phyloP scores from a whole-genome alignment of 1,284 basidiomycete species.

The Ceratobasidium theobromae region DNA sequence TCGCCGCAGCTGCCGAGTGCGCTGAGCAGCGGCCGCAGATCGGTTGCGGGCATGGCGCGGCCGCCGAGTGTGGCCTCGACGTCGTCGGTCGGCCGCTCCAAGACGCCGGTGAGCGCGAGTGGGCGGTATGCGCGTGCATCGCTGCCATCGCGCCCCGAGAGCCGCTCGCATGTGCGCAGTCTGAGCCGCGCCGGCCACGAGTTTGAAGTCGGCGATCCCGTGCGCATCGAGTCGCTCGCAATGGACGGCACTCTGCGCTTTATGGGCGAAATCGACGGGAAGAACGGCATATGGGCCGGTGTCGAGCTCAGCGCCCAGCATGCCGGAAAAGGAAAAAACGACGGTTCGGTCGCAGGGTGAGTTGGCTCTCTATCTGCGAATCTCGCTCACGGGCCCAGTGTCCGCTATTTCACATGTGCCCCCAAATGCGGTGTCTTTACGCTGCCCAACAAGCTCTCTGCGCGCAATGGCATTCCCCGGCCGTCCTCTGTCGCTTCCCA shows the following conservation, averaged over 20 bases:
- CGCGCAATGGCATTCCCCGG: constrained; percentile 53
- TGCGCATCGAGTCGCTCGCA: constrained; percentile 80
- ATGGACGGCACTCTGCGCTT: constrained; percentile 82
- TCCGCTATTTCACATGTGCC: constrained; percentile 85
- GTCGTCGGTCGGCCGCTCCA: constrained; percentile 54
- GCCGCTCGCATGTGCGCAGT: constrained; percentile 57
- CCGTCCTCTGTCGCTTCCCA: constrained; percentile 81
- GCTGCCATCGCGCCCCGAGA: constrained; percentile 49
- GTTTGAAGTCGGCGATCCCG: constrained; percentile 75
- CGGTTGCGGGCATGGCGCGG: constrained; percentile 45
- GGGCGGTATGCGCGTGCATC: constrained; percentile 40
- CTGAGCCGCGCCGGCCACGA: constrained; percentile 36
- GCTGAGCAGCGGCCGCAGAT: constrained; percentile 41
- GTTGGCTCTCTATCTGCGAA: constrained; percentile 41
- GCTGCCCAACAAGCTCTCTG: constrained; percentile 74
- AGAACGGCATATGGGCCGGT: constrained; percentile 86
- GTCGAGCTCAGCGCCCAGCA: constrained; percentile 86
- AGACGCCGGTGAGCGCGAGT: constrained; percentile 50
- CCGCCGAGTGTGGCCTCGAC: constrained; percentile 52
- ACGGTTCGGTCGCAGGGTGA: constrained; percentile 87
- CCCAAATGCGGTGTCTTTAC: constrained; percentile 91
- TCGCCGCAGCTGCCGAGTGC: constrained; percentile 32
- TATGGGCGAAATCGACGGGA: constrained; percentile 81
- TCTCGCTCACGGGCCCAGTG: constrained; percentile 49
- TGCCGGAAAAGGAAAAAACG: constrained; percentile 92